These are phyloP conservation scores for Talaromyces rugulosus DNA, from an alignment of 2,329 filamentous ascomycete genomes.

Conservation along the genomic window DNA sequence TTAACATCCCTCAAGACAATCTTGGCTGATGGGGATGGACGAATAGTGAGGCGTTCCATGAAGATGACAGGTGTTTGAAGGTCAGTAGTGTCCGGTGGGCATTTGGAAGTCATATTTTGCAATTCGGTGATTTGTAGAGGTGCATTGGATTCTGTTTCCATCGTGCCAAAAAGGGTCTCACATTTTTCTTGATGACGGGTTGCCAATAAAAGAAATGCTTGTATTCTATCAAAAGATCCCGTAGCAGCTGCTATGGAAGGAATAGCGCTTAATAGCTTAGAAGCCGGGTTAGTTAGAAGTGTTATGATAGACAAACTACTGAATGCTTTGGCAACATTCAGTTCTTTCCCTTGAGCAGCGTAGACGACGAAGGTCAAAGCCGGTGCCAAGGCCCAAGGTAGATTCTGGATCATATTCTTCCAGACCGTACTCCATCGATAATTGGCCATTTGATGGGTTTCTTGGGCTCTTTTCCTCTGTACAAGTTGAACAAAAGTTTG, in stretches of 20 bases:
- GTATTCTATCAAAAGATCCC: constrained; percentile 17
- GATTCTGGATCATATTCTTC: constrained; percentile 18
- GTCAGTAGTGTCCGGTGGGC: not conserved
- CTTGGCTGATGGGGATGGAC: not conserved
- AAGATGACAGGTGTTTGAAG: not conserved
- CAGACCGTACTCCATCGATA: constrained; percentile 13
- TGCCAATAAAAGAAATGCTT: constrained; percentile 13
- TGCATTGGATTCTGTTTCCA: not conserved
- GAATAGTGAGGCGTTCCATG: not conserved
- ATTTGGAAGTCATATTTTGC: not conserved
- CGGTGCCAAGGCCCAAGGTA: constrained; percentile 16
- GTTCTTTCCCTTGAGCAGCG: not conserved
- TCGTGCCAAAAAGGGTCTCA: not conserved
- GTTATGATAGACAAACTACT: constrained; percentile 21
- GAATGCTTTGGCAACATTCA: constrained; percentile 14
- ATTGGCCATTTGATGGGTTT: constrained; percentile 14
- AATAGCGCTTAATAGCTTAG: constrained; percentile 17
- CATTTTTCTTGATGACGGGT: not conserved
- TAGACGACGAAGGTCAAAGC: constrained; percentile 19
- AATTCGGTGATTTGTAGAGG: not conserved
- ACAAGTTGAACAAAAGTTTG: constrained; percentile 15
- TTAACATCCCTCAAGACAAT: constrained; percentile 36
- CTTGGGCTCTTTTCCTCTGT: constrained; percentile 9
- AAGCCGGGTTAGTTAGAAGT: constrained; percentile 18
- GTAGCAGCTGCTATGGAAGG: constrained; percentile 13